Base-by-base conservation (phyloP, 345 rosid genomes). In the Pistacia vera region DNA sequence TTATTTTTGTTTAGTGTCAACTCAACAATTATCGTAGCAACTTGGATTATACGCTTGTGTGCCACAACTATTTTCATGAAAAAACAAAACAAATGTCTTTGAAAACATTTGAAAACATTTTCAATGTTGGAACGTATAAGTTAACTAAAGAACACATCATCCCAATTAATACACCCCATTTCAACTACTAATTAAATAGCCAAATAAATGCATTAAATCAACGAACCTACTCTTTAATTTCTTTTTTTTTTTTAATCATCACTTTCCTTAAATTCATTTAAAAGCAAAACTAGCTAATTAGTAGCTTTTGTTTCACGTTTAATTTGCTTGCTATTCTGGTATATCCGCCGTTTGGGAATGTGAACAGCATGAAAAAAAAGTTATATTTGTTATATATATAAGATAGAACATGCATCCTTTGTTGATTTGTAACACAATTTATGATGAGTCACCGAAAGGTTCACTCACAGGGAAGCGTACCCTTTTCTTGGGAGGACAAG, bases 401-500 rank as follows among this genome's bases (percentile, higher is more conserved):
- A 6, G 25, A 20, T 33, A 22, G 11, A 30, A 28, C 17, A 28
- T 0, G 0, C 54, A 33, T 1, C 13, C 3, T 20, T 36, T 41
- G 38, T 25, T 18, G 12, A 28, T 12, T 69, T 36, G n/a, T 13
- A 11, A 2, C 14, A n/a, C 13, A 41, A 33, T 48, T 0, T 11
- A 56, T 25, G 22, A 72, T 83, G 88, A 80, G 77, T 66, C 84
- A 76, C 67, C 63, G 83, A 57, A 84, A 85, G 70, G 83, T 84
- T 63, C 70, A 62, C 25, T 91, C 95, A 20, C 89, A 86, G 20
- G 91, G 95, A 22, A 89, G 79, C 83, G 72, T 91, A 76, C 93
- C 95, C 72, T 91, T 89, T 70, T 89, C 93, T 6, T 91, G 93
- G 93, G 95, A 91, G 76, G 83, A 85, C 77, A 80, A 76, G 20